Percentiles rank a stretch among this genome's conserved stretches.
Conservation (phyloP, 176 grass and related monocot genomes). For the Cenchrus fungigraminus region DNA sequence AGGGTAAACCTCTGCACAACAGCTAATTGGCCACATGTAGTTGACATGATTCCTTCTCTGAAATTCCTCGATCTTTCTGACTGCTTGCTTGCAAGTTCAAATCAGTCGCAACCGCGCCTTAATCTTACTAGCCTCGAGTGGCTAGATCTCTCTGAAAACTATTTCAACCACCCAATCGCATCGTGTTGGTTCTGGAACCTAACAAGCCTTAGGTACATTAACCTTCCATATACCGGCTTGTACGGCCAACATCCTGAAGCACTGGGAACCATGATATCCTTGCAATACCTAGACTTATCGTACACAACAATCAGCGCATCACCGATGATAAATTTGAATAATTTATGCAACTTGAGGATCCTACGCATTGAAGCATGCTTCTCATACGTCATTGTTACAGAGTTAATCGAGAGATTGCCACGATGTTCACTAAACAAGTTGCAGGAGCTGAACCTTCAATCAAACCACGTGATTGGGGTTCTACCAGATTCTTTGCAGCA, state of each 20-base stretch:
- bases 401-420: not conserved
- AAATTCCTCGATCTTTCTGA: not conserved
- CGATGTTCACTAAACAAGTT: not conserved
- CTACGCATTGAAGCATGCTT: not conserved
- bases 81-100: not conserved
- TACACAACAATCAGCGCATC: not conserved
- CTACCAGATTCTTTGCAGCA: not conserved
- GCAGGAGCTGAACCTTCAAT: not conserved
- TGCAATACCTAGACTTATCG: not conserved
- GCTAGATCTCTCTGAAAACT: not conserved
- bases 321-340: not conserved
- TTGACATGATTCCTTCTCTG: slow-evolving; percentile 1
- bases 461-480: not conserved
- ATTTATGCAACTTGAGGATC: slow-evolving; percentile 26
- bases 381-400: not conserved
- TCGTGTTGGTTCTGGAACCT: slow-evolving; percentile 48
- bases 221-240: not conserved
- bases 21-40: not conserved
- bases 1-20: not conserved
- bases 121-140: not conserved
- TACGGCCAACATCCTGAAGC: slow-evolving; percentile 2
- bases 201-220: slow-evolving; percentile 7
- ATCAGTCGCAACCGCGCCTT: not conserved
- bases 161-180: not conserved
- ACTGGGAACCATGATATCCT: not conserved